phyloP scores from a whole-genome alignment of 2,329 filamentous ascomycete species.

The Botryotinia calthae region DNA sequence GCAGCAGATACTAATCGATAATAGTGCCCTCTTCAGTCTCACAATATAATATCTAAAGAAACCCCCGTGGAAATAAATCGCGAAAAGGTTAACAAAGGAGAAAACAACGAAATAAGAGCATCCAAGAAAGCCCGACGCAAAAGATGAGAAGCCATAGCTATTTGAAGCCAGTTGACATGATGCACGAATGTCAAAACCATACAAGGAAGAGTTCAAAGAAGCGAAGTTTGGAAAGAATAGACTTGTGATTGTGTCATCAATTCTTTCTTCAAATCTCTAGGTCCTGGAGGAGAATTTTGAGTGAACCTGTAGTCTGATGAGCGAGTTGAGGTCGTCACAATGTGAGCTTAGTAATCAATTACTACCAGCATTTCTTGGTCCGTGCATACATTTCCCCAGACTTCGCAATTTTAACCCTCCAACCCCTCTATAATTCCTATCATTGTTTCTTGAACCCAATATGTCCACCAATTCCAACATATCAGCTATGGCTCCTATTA shows the following conservation, averaged over 20 bases:
- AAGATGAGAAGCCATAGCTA: not conserved
- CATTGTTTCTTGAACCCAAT: not conserved
- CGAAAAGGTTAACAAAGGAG: not conserved
- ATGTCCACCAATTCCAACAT: not conserved
- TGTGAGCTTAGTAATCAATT: slow-evolving; percentile 2
- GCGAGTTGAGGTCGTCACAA: not conserved
- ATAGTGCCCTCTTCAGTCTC: not conserved
- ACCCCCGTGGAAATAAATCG: no score
- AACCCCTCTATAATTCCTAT: slow-evolving; percentile 2
- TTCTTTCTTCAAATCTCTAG: not conserved
- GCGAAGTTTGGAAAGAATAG: not conserved
- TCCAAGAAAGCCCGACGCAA: not conserved
- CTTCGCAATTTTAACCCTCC: slow-evolving; percentile 15
- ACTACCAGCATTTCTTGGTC: not conserved
- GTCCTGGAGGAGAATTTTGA: no score
- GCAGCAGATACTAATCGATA: not conserved
- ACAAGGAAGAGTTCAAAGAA: not conserved
- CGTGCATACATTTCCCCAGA: slow-evolving; percentile 13
- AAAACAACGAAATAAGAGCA: not conserved
- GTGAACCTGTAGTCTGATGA: not conserved
- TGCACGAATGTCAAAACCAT: not conserved
- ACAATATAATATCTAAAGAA: not conserved
- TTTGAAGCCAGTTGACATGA: not conserved
- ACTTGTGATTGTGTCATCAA: not conserved
- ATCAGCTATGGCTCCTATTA: slow-evolving; percentile 23